Percentiles rank a stretch among this genome's conserved stretches.
phyloP scores from a whole-genome alignment of 164 flowering plant species.

The Hamamelis virginiana region DNA sequence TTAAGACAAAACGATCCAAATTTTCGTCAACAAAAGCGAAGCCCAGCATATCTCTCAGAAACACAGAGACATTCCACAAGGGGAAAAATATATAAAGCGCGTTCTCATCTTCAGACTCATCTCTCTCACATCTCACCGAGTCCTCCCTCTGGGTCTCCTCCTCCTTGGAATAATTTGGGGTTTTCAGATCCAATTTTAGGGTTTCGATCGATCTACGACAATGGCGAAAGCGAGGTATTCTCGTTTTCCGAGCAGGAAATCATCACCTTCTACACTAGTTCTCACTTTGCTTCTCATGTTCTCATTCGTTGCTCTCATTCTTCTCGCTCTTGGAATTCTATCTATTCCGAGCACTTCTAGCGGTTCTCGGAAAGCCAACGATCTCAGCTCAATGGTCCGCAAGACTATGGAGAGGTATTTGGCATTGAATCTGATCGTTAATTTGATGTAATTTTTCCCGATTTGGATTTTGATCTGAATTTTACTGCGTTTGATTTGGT shows the following conservation, averaged over 20 bases:
- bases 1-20: too few species aligned
- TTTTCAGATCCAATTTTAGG: not conserved
- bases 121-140: not conserved
- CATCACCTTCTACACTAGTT: conserved; percentile 46
- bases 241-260: conserved; percentile 36
- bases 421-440: not conserved
- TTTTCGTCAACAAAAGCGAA: too few species aligned
- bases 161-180: not conserved
- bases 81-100: not conserved
- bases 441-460: not conserved
- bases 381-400: conserved; percentile 53
- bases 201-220: not conserved
- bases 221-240: conserved; percentile 57
- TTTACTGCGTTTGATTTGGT: not conserved
- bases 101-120: not conserved
- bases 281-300: conserved; percentile 46
- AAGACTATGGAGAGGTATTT: conserved; percentile 29
- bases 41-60: too few species aligned
- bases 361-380: conserved; percentile 37
- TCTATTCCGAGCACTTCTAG: conserved; percentile 48
- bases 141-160: not conserved
- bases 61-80: not conserved
- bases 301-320: conserved; percentile 52
- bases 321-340: conserved; percentile 66
- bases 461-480: not conserved